Evolutionary conservation across 805 yeast genomes (phyloP).

Genomic region (Schizosaccharomyces cryophilus): DNA sequence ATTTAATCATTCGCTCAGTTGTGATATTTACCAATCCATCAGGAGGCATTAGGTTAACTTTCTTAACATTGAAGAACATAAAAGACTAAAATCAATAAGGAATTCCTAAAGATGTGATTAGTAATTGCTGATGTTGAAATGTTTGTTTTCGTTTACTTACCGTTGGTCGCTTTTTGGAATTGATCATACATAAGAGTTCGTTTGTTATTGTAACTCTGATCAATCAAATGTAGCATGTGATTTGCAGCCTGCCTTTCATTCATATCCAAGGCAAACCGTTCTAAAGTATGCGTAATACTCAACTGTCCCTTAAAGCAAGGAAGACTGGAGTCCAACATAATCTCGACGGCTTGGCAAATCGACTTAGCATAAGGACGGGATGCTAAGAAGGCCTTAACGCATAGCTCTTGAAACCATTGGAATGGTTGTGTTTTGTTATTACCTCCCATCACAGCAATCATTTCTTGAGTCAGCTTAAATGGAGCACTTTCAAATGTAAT

Average conservation of each 20-base stretch:
- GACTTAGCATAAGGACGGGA: conserved; percentile 71
- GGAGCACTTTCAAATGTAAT: conserved; percentile 96
- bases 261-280: conserved; percentile 59
- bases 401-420: conserved; percentile 80
- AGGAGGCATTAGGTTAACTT: no score
- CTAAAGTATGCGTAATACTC: conserved; percentile 54
- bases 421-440: conserved; percentile 60
- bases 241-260: conserved; percentile 66
- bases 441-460: conserved; percentile 95
- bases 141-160: conserved; percentile 37
- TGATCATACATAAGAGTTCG: conserved; percentile 92
- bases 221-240: conserved; percentile 49
- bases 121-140: neutral
- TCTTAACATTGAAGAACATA: no score
- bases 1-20: no score
- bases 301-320: conserved; percentile 77
- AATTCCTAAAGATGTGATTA: neutral
- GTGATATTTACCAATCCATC: no score
- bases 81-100: neutral
- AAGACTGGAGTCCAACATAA: conserved; percentile 85
- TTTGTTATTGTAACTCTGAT: conserved; percentile 60
- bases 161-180: conserved; percentile 87
- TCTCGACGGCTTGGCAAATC: conserved; percentile 60
- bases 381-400: conserved; percentile 76
- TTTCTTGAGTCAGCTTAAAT: conserved; percentile 82